These are phyloP conservation scores for Solanum corneliomulleri DNA, from an alignment of 257 asterid species.

Conservation along the genomic window DNA sequence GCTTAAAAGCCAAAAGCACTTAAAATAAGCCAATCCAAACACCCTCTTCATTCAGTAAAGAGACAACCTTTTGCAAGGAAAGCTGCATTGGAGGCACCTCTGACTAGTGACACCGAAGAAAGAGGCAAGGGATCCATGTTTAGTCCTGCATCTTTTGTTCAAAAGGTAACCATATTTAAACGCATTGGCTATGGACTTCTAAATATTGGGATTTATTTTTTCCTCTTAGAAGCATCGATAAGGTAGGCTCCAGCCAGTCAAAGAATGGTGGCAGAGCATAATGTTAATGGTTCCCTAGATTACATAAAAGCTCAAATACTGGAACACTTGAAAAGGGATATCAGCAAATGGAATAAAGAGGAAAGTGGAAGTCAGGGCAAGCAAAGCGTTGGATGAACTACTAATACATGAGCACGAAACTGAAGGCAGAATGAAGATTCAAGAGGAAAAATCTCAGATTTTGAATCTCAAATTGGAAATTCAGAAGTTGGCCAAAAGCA, in stretches of 20 bases:
- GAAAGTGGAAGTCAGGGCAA: neutral
- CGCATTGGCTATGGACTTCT: neutral
- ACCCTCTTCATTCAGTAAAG: neutral
- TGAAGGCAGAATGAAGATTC: neutral
- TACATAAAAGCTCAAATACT: neutral
- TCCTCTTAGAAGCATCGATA: neutral
- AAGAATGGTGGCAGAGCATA: neutral
- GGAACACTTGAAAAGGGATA: neutral
- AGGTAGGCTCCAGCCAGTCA: neutral
- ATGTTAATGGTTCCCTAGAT: neutral
- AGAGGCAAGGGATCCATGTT: neutral
- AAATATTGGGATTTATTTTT: neutral
- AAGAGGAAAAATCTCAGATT: neutral
- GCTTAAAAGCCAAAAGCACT: neutral
- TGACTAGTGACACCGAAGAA: neutral
- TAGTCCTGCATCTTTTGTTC: neutral
- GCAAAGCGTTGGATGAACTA: neutral
- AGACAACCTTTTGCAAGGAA: neutral
- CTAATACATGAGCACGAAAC: neutral
- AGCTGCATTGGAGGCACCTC: neutral
- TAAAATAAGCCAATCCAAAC: neutral
- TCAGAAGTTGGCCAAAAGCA: neutral
- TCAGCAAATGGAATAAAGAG: neutral
- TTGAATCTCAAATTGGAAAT: neutral
- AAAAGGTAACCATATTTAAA: neutral